phyloP scores from a whole-genome alignment of 2,329 filamentous ascomycete genomes.

The Zasmidium cellare region DNA sequence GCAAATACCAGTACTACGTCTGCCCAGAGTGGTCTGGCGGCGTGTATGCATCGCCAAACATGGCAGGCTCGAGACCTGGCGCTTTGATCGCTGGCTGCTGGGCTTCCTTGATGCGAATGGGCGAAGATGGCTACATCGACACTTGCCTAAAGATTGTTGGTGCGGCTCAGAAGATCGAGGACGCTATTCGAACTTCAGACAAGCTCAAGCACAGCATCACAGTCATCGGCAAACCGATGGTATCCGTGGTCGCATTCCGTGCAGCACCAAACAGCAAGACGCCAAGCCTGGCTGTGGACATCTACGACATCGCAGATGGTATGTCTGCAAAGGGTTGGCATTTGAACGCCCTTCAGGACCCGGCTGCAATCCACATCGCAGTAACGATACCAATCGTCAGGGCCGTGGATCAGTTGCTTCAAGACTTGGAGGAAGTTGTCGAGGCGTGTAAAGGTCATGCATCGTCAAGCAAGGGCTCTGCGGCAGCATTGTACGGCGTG shows the following conservation, averaged over 20 bases:
- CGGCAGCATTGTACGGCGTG: slow-evolving; percentile 89
- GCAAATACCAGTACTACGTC: slow-evolving; percentile 95
- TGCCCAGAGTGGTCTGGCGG: slow-evolving; percentile 93
- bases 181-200: slow-evolving; percentile 69
- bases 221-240: slow-evolving; percentile 80
- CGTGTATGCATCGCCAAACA: slow-evolving; percentile 89
- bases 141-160: slow-evolving; percentile 87
- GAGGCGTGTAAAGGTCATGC: slow-evolving; percentile 75
- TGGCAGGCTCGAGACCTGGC: slow-evolving; percentile 88
- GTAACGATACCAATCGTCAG: slow-evolving; percentile 84
- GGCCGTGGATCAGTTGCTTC: slow-evolving; percentile 75
- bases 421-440: slow-evolving; percentile 63
- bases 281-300: slow-evolving; percentile 66
- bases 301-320: slow-evolving; percentile 90
- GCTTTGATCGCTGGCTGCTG: slow-evolving; percentile 95
- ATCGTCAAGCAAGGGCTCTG: slow-evolving; percentile 67
- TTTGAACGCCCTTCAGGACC: slow-evolving; percentile 88
- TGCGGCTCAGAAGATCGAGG: slow-evolving; percentile 76
- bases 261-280: slow-evolving; percentile 41
- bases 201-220: slow-evolving; percentile 70
- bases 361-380: slow-evolving; percentile 89
- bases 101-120: slow-evolving; percentile 85
- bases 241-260: slow-evolving; percentile 86
- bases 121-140: slow-evolving; percentile 83
- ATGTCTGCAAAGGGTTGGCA: slow-evolving; percentile 90